Evolutionary conservation across 2,329 filamentous ascomycete genomes (phyloP).

Genomic region (Sphaerostilbella broomeana): DNA sequence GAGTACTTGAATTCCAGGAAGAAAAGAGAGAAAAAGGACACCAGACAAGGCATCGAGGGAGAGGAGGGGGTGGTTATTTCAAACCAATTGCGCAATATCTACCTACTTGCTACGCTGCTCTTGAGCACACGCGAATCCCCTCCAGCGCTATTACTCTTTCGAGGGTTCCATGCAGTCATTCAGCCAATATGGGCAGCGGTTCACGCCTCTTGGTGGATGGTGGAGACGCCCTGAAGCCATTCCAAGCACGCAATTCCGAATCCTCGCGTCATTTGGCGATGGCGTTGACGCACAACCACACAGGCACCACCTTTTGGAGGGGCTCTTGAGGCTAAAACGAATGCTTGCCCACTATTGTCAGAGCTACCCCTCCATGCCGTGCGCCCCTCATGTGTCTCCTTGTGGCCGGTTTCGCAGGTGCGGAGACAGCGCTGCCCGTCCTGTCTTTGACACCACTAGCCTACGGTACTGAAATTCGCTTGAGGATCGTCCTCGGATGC

Average conservation of each 20-base stretch:
- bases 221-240: slow-evolving; percentile 6
- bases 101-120: neutral
- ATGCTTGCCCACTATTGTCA: no score
- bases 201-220: neutral
- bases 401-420: no score
- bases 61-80: neutral
- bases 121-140: neutral
- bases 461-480: no score
- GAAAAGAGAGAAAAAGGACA: slow-evolving; percentile 22
- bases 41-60: neutral
- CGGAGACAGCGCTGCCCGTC: no score
- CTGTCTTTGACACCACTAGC: no score
- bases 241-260: slow-evolving; percentile 10
- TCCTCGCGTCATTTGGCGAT: slow-evolving; percentile 9
- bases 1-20: neutral
- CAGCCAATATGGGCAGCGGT: neutral
- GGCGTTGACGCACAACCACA: neutral
- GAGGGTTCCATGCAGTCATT: neutral
- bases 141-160: neutral
- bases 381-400: no score
- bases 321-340: no score
- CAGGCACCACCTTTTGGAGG: no score
- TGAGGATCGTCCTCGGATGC: no score
- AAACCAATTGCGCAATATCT: no score
- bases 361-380: no score